Conservation (phyloP, 1,284 basidiomycete genomes). For the Gomphus bonarii region DNA sequence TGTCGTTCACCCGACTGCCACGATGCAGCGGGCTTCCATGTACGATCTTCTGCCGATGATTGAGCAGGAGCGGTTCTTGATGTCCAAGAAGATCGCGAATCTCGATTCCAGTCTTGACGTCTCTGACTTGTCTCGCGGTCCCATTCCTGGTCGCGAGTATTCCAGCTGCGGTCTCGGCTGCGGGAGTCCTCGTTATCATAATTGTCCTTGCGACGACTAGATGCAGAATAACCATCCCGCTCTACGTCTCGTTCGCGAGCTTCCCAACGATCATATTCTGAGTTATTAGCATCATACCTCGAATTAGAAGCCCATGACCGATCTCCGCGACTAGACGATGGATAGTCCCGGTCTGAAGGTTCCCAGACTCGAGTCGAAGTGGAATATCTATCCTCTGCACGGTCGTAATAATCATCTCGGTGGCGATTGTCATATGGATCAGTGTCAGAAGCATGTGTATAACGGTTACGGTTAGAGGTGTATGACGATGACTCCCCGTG, state of each 20-base stretch:
- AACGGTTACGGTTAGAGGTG: conserved; percentile 33
- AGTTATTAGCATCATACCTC: conserved; percentile 12
- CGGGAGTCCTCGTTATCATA: conserved; percentile 2
- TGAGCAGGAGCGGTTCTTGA: not conserved
- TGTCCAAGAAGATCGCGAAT: conserved; percentile 15
- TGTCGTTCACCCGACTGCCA: conserved; percentile 23
- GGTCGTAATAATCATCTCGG: conserved; percentile 38
- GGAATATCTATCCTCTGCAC: conserved; percentile 29
- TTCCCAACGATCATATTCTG: conserved; percentile 7
- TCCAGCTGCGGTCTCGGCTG: not conserved
- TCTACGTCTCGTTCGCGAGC: conserved; percentile 13
- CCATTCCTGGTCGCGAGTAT: not conserved
- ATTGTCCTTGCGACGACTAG: conserved; percentile 29
- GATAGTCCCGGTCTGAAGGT: conserved; percentile 33
- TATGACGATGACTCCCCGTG: conserved; percentile 30
- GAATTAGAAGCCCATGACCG: conserved; percentile 25
- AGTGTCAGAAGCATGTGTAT: conserved; percentile 31
- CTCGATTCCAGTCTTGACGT: conserved; percentile 14
- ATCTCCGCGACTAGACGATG: conserved; percentile 33
- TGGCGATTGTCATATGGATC: conserved; percentile 39
- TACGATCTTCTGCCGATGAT: conserved; percentile 20
- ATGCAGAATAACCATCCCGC: conserved; percentile 15
- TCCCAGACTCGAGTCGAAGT: conserved; percentile 35
- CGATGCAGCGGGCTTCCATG: conserved; percentile 27
- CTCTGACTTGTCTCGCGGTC: conserved; percentile 2